Evolutionary conservation across 2,329 filamentous ascomycete genomes (phyloP).

Genomic region (Penicillium sp.): DNA sequence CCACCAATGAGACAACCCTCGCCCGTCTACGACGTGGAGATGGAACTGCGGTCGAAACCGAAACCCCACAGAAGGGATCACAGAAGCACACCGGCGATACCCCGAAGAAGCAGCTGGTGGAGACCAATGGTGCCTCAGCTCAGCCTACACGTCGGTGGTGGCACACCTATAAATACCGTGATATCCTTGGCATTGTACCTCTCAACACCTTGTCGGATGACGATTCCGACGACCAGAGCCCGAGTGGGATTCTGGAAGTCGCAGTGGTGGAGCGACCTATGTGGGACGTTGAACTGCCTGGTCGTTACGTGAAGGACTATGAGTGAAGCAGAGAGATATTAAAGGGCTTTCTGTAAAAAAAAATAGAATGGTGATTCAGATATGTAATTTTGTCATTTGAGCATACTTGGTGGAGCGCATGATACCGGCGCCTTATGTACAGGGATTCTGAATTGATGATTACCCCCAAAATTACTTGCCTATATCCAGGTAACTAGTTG

Average conservation of each 20-base stretch:
- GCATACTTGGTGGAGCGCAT: slow-evolving; percentile 18
- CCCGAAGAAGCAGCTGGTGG: slow-evolving; percentile 25
- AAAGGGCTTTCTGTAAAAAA: not conserved
- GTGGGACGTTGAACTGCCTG: slow-evolving; percentile 76
- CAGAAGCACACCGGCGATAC: slow-evolving; percentile 17
- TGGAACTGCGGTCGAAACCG: slow-evolving; percentile 16
- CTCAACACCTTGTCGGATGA: slow-evolving; percentile 42
- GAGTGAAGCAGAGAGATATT: slow-evolving; percentile 31
- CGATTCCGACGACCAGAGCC: slow-evolving; percentile 29
- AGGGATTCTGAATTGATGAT: slow-evolving; percentile 12
- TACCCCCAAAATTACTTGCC: not conserved
- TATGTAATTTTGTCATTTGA: slow-evolving; percentile 14
- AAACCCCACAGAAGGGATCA: slow-evolving; percentile 19
- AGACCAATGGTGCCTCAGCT: slow-evolving; percentile 23
- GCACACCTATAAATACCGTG: slow-evolving; percentile 89
- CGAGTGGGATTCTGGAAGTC: slow-evolving; percentile 58
- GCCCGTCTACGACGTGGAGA: slow-evolving; percentile 30
- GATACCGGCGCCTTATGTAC: slow-evolving; percentile 20
- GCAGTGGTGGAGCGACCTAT: slow-evolving; percentile 82
- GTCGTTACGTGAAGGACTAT: slow-evolving; percentile 63
- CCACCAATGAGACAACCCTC: slow-evolving; percentile 29
- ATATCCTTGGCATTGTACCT: slow-evolving; percentile 75
- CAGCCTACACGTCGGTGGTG: slow-evolving; percentile 51
- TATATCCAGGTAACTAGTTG: not conserved
- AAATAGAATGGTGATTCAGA: slow-evolving; percentile 9